Evolutionary conservation across 371 early-diverging fungal genomes (phyloP), one percentile per base, ranked within the genome.

Genomic region (Funneliformis caledonium): DNA sequence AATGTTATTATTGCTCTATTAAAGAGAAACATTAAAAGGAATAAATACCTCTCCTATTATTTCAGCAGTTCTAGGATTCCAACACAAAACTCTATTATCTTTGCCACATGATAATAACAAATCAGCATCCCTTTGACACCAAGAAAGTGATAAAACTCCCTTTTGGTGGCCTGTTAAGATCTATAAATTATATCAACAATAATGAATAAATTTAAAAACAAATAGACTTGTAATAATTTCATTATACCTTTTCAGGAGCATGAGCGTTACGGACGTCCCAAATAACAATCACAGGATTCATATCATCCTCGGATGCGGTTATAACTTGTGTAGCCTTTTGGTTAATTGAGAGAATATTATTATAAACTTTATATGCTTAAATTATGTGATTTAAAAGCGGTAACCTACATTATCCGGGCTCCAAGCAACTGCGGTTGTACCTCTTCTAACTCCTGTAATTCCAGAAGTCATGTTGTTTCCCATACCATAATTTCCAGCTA

Each of bases 181-280:
- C 88, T 91, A 75, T 37, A 64, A 87, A 19, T 52, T 16, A 52
- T 5, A 52, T 52, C 12, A 5, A 14, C 37, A 45, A 26, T 48
- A 43, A 31, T 37, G 62, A 76, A 48, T 78, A 45, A 47, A 26
- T 60, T 68, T 64, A 56, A 76, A 81, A 37, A 82, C 85, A 80
- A 82, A 61, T 69, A 19, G 33, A 12, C 74, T 60, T 50, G 61
- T 12, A 50, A 26, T 77, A 6, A 19, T 43, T 59, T 19, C 1
- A 22, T 50, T 68, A 69, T 79, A 93, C 91, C 85, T 90, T 92
- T 83, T 96, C 95, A 19, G 98, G 97, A 14, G 97, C 95, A 80
- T 94, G 91, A 9, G 96, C 96, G 83, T 97, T 96, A 80, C 96
- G 91, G 82, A 98, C 89, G 85, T 98, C 97, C 98, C 98, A 98